A percentile compares a stretch with the other conserved stretches of the same genome.
These are phyloP conservation scores for Fraxinus sp. DNA, from an alignment of 305 asterid species.

Conservation along the genomic window DNA sequence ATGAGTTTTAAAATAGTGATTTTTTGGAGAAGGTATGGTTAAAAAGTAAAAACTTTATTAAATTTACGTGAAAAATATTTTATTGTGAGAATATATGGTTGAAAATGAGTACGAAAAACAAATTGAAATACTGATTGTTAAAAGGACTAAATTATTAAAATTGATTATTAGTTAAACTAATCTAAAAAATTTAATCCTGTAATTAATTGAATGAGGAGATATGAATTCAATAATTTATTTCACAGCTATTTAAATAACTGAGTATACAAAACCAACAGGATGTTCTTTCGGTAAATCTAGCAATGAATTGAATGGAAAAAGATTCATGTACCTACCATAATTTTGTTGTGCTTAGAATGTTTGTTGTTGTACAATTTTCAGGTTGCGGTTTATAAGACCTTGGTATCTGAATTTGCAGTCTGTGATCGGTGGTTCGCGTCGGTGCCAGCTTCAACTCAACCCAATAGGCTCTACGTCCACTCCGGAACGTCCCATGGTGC, in stretches of 20 bases:
- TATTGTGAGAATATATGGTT: too few species aligned
- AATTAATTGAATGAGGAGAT: neutral
- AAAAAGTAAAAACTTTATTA: too few species aligned
- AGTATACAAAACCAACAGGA: neutral
- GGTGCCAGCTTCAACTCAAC: slow-evolving; percentile 86
- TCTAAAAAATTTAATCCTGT: neutral
- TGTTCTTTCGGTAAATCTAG: neutral
- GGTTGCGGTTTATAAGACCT: slow-evolving; percentile 65
- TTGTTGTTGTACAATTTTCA: slow-evolving; percentile 12
- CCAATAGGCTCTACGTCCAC: slow-evolving; percentile 90
- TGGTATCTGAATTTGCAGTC: slow-evolving; percentile 81
- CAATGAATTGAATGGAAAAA: neutral
- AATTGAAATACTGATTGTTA: too few species aligned
- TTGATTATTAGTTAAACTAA: neutral
- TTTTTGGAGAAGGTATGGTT: too few species aligned
- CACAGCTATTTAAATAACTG: neutral
- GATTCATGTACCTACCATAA: neutral
- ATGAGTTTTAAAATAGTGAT: too few species aligned
- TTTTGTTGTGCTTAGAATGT: neutral
- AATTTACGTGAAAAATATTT: too few species aligned
- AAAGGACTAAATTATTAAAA: neutral
- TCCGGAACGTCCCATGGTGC: slow-evolving; percentile 93
- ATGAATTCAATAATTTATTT: neutral
- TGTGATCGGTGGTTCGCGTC: slow-evolving; percentile 94
- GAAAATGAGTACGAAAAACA: too few species aligned